Conservation (phyloP, 1,284 basidiomycete genomes). For the Pyrrhoderma noxium region DNA sequence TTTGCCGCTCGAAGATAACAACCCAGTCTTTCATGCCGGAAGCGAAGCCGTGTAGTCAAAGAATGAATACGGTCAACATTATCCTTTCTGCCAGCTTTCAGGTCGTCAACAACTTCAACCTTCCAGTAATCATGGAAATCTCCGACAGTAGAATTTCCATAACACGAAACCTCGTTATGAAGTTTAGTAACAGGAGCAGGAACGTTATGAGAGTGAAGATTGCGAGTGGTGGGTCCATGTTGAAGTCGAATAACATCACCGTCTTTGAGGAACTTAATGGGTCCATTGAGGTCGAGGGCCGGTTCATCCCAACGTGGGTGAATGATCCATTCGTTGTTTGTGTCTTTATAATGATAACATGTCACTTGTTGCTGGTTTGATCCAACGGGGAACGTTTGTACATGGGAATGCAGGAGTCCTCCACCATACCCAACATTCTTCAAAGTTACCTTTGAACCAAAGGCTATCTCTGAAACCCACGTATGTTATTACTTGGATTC, state of each 20-base stretch:
- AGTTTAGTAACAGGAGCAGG: constrained; percentile 87
- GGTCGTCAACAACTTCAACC: constrained; percentile 92
- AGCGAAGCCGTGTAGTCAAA: constrained; percentile 83
- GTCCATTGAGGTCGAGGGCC: constrained; percentile 53
- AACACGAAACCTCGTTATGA: constrained; percentile 88
- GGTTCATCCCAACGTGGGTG: constrained; percentile 77
- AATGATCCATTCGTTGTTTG: constrained; percentile 91
- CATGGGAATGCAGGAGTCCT: constrained; percentile 92
- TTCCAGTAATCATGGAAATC: constrained; percentile 90
- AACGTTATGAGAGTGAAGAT: constrained; percentile 90
- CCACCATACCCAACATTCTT: constrained; percentile 99
- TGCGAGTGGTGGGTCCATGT: constrained; percentile 78
- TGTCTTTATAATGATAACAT: constrained; percentile 99
- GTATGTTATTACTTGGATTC: constrained; percentile 6
- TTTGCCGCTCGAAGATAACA: constrained; percentile 93
- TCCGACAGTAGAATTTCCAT: constrained; percentile 83
- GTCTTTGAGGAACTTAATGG: constrained; percentile 68
- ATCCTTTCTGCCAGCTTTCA: constrained; percentile 54
- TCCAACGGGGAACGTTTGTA: constrained; percentile 91
- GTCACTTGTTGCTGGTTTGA: constrained; percentile 95
- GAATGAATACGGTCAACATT: constrained; percentile 74
- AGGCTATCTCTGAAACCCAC: constrained; percentile 65
- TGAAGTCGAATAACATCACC: constrained; percentile 78
- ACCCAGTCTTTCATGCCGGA: constrained; percentile 71
- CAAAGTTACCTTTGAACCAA: constrained; percentile 85